Evolutionary conservation across 2,329 filamentous ascomycete species (phyloP).

Genomic region (Phaeosphaeriaceae sp.): DNA sequence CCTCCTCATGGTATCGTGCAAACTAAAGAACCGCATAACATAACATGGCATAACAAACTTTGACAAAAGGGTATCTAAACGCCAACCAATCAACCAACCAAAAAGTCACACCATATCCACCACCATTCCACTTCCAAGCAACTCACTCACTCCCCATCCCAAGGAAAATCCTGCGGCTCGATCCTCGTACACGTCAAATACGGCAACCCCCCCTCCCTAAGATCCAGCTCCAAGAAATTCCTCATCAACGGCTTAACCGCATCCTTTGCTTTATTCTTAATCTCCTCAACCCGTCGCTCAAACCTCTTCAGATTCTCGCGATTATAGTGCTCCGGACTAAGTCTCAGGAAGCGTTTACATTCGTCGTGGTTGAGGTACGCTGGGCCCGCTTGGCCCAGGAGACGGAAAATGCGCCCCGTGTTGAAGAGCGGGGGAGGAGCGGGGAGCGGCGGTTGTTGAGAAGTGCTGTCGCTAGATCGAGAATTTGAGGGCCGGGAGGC

Average conservation of each 20-base stretch:
- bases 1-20: constrained; percentile 2
- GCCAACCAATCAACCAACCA: constrained; percentile 11
- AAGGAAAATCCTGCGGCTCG: constrained; percentile 69
- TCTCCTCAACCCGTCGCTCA: constrained; percentile 85
- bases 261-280: constrained; percentile 84
- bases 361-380: constrained; percentile 84
- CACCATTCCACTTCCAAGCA: constrained; percentile 1
- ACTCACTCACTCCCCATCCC: constrained; percentile 58
- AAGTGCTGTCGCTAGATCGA: constrained; percentile 24
- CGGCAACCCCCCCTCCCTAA: constrained; percentile 62
- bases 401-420: constrained; percentile 77
- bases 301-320: constrained; percentile 87
- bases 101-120: neutral
- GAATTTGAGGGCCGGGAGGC: constrained; percentile 46
- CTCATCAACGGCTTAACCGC: constrained; percentile 85
- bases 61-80: constrained; percentile 23
- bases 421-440: constrained; percentile 59
- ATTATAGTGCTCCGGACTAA: constrained; percentile 81
- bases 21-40: constrained; percentile 3
- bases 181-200: constrained; percentile 73
- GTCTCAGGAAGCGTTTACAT: constrained; percentile 87
- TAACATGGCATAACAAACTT: neutral
- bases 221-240: constrained; percentile 82
- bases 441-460: constrained; percentile 39
- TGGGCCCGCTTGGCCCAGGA: constrained; percentile 71